Evolutionary conservation across 2,329 filamentous ascomycete genomes (phyloP).

Genomic region (Fusarium poae): DNA sequence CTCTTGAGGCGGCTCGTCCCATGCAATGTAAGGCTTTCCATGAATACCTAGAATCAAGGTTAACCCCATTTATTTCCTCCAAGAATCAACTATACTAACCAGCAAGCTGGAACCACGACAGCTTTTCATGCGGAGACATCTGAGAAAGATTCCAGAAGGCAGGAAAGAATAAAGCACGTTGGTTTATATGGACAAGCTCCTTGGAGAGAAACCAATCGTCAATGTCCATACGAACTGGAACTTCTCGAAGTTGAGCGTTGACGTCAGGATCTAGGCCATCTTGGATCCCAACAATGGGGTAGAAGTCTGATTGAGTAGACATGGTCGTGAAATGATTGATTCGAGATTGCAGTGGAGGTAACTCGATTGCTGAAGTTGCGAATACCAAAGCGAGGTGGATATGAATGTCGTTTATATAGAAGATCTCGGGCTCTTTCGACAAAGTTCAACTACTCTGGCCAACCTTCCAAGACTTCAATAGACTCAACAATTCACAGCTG

Average conservation of each 20-base stretch:
- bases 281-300: background rate
- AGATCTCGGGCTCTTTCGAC: too few species aligned
- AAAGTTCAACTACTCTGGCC: too few species aligned
- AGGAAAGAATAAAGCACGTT: background rate
- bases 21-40: background rate
- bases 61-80: too few species aligned
- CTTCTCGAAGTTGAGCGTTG: background rate
- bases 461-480: too few species aligned
- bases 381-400: too few species aligned
- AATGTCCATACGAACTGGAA: background rate
- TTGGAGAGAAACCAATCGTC: background rate
- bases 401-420: too few species aligned
- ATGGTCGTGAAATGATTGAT: too few species aligned
- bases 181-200: background rate
- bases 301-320: too few species aligned
- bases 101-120: background rate
- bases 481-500: too few species aligned
- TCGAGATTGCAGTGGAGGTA: too few species aligned
- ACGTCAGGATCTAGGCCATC: background rate
- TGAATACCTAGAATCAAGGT: background rate
- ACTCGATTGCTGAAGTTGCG: too few species aligned
- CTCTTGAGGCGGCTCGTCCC: background rate
- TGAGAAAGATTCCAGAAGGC: background rate
- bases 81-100: background rate
- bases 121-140: background rate